Base-by-base conservation (phyloP, 768 basidiomycete genomes). In the Amanita rubescens region DNA sequence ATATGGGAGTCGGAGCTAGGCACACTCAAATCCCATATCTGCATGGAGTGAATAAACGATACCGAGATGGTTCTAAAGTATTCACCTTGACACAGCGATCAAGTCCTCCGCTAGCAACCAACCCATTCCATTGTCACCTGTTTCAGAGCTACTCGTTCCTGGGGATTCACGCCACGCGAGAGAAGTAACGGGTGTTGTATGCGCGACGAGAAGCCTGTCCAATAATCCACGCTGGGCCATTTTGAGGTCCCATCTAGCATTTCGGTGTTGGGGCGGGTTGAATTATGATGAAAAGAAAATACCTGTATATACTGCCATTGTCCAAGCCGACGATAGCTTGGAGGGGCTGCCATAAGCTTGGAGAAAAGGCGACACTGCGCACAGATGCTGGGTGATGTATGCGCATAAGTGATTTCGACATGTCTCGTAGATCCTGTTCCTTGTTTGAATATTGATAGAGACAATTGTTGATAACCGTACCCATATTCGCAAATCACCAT, bases 61-160 rank as follows among this genome's bases (percentile, higher is more conserved):
- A 34, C 24, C 49, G 27, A 50, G 30, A 35, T 15, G 57, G 54
- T 24, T 19, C 56, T 12, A 45, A 44, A 11, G 22, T 20, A 50
- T 65, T 33, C 43, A 82, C 87, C 72, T 91, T 90, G 47, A 91
- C 88, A 25, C 77, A 82, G 33, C 82, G 80, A 67, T 93, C 90
- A 27, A 92, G 69, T 0, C 89, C 86, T 11, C 84, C 87, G 50
- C 86, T 90, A 5, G 81, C 84, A 93, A 75, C 88, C 89, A 93
- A 1, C 87, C 87, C 24, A 76, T 65, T 5, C 75, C 72, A 19
- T 59, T 69, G 5, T 66, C 64, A 3, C 63, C 54, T 34, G 59
- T 51, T 32, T 74, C 70, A 3, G 54, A 24, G 35, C n/a, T 32
- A 8, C 24, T 51, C 6, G 19, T 45, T n/a, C 37, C 33, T 10